Evolutionary conservation across 1,139 yeast species (phyloP).

Genomic region (Wickerhamomyces sp.): DNA sequence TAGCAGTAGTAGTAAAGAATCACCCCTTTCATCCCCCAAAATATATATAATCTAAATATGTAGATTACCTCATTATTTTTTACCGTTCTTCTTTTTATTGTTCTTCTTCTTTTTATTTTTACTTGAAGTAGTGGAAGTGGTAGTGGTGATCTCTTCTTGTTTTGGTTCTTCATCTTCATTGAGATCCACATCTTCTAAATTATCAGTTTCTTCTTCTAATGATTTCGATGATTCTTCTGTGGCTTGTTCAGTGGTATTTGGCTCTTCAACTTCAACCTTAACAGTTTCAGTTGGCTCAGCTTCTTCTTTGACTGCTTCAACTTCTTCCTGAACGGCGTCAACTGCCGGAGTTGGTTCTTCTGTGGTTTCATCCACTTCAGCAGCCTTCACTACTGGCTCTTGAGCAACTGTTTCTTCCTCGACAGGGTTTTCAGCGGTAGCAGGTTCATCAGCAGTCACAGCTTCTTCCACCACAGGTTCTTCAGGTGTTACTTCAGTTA

Average conservation of each 20-base stretch:
- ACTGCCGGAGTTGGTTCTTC: not conserved
- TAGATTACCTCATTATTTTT: slow-evolving; percentile 16
- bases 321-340: not conserved
- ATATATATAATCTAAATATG: too few species aligned
- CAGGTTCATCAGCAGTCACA: not conserved
- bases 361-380: not conserved
- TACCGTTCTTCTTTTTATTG: slow-evolving; percentile 27
- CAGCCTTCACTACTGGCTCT: not conserved
- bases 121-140: slow-evolving; percentile 8
- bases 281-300: not conserved
- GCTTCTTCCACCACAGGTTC: slow-evolving; percentile 1
- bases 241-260: not conserved
- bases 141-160: slow-evolving; percentile 1
- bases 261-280: not conserved
- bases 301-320: not conserved
- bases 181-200: not conserved
- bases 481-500: slow-evolving; percentile 7
- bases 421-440: too few species aligned
- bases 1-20: too few species aligned
- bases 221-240: too few species aligned
- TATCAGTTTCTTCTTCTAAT: too few species aligned
- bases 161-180: slow-evolving; percentile 4
- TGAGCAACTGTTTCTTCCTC: not conserved
- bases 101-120: slow-evolving; percentile 26
- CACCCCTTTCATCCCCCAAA: not conserved